Conservation (phyloP, 768 basidiomycete genomes). For the Auricularia sp. region DNA sequence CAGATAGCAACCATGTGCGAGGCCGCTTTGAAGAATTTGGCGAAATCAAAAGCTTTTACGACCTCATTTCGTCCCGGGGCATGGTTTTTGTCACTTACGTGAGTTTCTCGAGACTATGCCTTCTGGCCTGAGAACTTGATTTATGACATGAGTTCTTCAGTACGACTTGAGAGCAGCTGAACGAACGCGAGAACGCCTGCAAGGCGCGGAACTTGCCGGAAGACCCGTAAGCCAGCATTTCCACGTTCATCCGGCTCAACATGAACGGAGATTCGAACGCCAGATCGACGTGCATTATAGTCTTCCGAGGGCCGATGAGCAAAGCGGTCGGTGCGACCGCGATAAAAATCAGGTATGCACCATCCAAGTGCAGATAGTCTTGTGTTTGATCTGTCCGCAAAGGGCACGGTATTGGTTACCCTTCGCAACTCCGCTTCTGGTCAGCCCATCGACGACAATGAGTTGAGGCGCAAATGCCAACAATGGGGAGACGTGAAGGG, state of each 20-base stretch:
- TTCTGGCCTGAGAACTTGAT: not conserved
- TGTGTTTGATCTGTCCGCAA: not conserved
- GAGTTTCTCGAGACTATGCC: conserved; percentile 28
- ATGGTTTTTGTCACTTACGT: conserved; percentile 99
- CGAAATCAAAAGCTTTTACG: conserved; percentile 95
- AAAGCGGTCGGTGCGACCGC: conserved; percentile 43
- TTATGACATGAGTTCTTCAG: conserved; percentile 29
- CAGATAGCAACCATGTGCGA: conserved; percentile 75
- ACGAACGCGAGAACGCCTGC: conserved; percentile 79
- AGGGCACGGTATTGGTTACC: conserved; percentile 78
- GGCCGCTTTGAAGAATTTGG: conserved; percentile 85
- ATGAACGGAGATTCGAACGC: conserved; percentile 1
- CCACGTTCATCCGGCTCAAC: not conserved
- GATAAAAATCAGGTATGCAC: conserved; percentile 77
- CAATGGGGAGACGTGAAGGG: conserved; percentile 86
- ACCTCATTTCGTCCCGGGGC: conserved; percentile 87
- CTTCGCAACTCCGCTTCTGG: conserved; percentile 59
- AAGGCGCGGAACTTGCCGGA: conserved; percentile 79
- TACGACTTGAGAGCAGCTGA: conserved; percentile 90
- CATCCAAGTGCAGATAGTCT: not conserved
- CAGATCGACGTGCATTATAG: conserved; percentile 99
- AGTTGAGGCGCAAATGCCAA: conserved; percentile 77
- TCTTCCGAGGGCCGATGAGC: conserved; percentile 77
- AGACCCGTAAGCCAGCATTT: conserved; percentile 60
- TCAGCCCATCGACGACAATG: conserved; percentile 69